Evolutionary conservation across 805 yeast species (phyloP).

Genomic region (Candida pseudoglaebosa): DNA sequence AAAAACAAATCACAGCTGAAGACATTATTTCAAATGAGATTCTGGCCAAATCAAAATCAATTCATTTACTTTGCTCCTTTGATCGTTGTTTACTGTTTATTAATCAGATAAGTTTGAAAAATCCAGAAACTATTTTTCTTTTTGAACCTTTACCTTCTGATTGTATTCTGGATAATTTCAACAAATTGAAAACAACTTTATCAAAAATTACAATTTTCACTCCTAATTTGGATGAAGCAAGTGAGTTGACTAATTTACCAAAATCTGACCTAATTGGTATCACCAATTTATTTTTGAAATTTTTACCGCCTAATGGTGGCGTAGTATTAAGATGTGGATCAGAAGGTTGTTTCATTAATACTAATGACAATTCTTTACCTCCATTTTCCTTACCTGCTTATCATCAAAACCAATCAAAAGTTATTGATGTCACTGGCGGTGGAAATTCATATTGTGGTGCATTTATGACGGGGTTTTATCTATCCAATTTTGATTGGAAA

Average conservation of each 20-base stretch:
- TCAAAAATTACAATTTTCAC: conserved; percentile 56
- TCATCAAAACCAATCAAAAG: conserved; percentile 43
- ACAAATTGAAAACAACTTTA: conserved; percentile 32
- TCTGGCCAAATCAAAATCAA: conserved; percentile 37
- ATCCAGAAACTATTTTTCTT: conserved; percentile 40
- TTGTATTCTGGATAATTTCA: conserved; percentile 49
- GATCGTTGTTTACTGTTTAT: conserved; percentile 52
- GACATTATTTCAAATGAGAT: conserved; percentile 46
- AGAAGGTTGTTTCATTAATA: conserved; percentile 56
- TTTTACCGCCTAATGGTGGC: conserved; percentile 41
- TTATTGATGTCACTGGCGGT: conserved; percentile 43
- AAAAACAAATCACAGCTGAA: conserved; percentile 51
- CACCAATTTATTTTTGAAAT: conserved; percentile 37
- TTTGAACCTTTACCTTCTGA: conserved; percentile 89
- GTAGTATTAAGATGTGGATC: conserved; percentile 75
- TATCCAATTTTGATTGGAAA: conserved; percentile 44
- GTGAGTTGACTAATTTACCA: conserved; percentile 50
- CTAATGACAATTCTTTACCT: conserved; percentile 12
- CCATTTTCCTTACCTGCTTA: conserved; percentile 66
- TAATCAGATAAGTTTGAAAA: conserved; percentile 23
- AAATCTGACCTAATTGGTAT: conserved; percentile 40
- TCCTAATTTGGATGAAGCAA: conserved; percentile 85
- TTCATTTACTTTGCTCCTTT: conserved; percentile 76
- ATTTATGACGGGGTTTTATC: conserved; percentile 50
- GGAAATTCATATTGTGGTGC: conserved; percentile 45